Percentiles rank a stretch among this genome's conserved stretches.
Evolutionary conservation across 2,329 filamentous ascomycete genomes (phyloP).

Genomic region (Graphiopsis chlorocephala): DNA sequence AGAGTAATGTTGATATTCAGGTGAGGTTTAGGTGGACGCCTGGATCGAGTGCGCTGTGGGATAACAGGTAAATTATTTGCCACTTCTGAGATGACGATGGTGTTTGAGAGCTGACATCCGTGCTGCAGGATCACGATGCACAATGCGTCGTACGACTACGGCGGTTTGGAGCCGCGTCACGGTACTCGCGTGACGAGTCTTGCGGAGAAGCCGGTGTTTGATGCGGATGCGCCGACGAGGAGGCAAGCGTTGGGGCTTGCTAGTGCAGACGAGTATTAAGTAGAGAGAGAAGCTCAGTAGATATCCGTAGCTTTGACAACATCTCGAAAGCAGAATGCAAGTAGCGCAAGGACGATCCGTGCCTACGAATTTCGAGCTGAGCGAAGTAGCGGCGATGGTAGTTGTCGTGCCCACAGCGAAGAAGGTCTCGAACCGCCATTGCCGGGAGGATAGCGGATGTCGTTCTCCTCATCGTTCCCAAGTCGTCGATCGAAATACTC

Average conservation of each 20-base stretch:
- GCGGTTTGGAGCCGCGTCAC: conserved; percentile 63
- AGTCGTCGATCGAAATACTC: too few relatives aligned
- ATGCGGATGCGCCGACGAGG: conserved; percentile 62
- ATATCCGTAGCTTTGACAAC: not conserved
- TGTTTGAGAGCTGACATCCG: not conserved
- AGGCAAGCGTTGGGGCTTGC: conserved; percentile 65
- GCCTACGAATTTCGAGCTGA: not conserved
- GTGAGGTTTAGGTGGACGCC: conserved; percentile 70
- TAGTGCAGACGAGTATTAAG: conserved; percentile 45
- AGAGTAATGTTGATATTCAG: conserved; percentile 67
- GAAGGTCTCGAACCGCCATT: too few relatives aligned
- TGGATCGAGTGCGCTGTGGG: conserved; percentile 66
- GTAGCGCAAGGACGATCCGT: too few relatives aligned
- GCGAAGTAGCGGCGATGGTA: not conserved
- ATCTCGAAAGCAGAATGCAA: not conserved
- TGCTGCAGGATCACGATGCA: conserved; percentile 52
- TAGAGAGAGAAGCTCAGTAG: not conserved
- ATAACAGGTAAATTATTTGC: conserved; percentile 51
- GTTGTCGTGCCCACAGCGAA: too few relatives aligned
- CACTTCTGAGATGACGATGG: not conserved
- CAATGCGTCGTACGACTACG: conserved; percentile 73
- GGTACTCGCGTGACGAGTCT: conserved; percentile 69
- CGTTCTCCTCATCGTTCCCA: too few relatives aligned
- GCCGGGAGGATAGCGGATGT: too few relatives aligned
- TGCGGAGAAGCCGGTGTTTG: conserved; percentile 69